Evolutionary conservation across 176 grass and related monocot species (phyloP).

Genomic region (Oryza brachyantha): DNA sequence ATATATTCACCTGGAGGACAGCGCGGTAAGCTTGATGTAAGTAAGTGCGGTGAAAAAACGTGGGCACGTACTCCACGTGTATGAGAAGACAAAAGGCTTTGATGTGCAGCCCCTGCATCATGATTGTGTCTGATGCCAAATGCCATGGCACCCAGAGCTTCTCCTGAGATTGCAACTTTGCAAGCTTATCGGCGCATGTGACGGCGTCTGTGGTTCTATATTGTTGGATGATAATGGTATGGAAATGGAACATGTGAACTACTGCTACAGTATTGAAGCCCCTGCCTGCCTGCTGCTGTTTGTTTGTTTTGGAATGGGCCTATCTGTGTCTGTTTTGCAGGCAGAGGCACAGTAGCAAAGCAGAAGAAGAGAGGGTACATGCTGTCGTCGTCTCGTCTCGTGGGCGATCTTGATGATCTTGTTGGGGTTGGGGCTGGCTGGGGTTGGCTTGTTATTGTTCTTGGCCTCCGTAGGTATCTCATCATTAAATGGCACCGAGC

Average conservation of each 20-base stretch:
- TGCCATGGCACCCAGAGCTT: background rate
- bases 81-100: conserved; percentile 23
- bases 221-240: background rate
- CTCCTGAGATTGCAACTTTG: background rate
- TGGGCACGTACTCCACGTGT: background rate
- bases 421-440: background rate
- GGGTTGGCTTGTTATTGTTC: too few species aligned
- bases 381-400: too few species aligned
- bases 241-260: background rate
- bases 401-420: too few species aligned
- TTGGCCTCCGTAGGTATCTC: conserved; percentile 50
- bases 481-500: conserved; percentile 11
- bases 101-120: background rate
- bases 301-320: background rate
- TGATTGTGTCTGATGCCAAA: conserved; percentile 13
- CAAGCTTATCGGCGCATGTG: background rate
- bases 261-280: background rate
- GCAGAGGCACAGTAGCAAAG: background rate
- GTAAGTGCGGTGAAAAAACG: background rate
- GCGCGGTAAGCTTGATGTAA: background rate
- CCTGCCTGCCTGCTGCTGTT: background rate
- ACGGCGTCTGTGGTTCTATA: background rate
- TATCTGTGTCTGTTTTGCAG: background rate
- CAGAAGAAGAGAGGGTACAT: background rate
- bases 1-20: conserved; percentile 8